A percentile compares a stretch with the other conserved stretches of the same genome.
phyloP scores from a whole-genome alignment of 1,284 basidiomycete genomes.

The Marasmius sp. region DNA sequence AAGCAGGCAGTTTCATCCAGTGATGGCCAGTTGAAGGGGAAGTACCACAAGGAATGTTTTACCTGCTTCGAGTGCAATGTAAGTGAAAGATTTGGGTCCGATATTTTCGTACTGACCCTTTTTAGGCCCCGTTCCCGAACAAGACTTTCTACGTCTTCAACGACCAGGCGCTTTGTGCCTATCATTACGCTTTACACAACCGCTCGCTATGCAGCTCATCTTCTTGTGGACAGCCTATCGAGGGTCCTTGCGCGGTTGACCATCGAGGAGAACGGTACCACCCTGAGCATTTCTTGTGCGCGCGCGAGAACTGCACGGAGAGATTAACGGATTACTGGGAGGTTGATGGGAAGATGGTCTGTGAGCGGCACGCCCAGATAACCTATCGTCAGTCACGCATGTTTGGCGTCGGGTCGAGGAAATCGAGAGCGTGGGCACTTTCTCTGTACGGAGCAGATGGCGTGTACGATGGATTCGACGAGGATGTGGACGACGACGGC shows the following conservation, averaged over 20 bases:
- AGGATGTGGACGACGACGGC: constrained; percentile 13
- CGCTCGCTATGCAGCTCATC: constrained; percentile 79
- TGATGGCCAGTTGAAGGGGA: constrained; percentile 90
- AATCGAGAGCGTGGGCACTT: not conserved
- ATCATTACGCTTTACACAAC: constrained; percentile 89
- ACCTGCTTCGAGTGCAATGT: constrained; percentile 82
- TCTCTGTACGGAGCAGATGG: not conserved
- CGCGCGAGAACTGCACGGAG: constrained; percentile 53
- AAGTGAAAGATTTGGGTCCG: constrained; percentile 24
- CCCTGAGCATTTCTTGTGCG: constrained; percentile 80
- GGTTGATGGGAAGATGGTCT: constrained; percentile 77
- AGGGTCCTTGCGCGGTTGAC: constrained; percentile 85
- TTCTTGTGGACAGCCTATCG: constrained; percentile 83
- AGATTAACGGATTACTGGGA: constrained; percentile 83
- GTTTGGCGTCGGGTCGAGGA: not conserved
- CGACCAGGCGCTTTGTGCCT: constrained; percentile 84
- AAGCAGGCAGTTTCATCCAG: constrained; percentile 87
- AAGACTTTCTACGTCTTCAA: constrained; percentile 87
- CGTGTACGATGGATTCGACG: constrained; percentile 12
- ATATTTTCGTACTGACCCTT: constrained; percentile 8
- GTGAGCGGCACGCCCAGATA: constrained; percentile 68
- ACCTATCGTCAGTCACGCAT: constrained; percentile 10
- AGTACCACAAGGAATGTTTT: constrained; percentile 89
- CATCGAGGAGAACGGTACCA: constrained; percentile 79
- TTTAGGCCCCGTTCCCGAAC: constrained; percentile 82